A percentile compares a stretch with the other conserved stretches of the same genome.
phyloP scores from a whole-genome alignment of 768 basidiomycete genomes.

The Kwoniella sp. region DNA sequence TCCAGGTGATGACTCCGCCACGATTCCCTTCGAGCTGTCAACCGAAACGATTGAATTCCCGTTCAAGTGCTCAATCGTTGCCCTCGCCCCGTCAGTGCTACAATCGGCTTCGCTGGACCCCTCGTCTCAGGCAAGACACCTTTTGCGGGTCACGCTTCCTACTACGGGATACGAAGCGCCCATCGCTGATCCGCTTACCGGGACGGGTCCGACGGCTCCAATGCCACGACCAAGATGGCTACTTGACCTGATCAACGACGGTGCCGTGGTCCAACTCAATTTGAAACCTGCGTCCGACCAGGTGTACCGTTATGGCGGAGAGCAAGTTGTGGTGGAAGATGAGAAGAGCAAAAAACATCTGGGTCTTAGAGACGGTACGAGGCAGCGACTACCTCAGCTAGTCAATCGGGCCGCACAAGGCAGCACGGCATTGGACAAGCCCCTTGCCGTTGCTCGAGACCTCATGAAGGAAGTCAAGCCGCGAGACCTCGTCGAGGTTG shows the following conservation, averaged over 20 bases:
- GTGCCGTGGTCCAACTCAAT: slow-evolving; percentile 59
- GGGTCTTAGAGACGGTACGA: slow-evolving; percentile 12
- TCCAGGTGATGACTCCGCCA: slow-evolving; percentile 17
- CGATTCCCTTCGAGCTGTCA: slow-evolving; percentile 29
- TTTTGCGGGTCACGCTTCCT: slow-evolving; percentile 72
- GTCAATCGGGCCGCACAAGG: slow-evolving; percentile 8
- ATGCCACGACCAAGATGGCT: slow-evolving; percentile 63
- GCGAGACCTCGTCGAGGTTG: neutral
- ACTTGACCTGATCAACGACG: slow-evolving; percentile 57
- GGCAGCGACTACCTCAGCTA: slow-evolving; percentile 25
- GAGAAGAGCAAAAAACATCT: slow-evolving; percentile 37
- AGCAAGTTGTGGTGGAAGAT: slow-evolving; percentile 50
- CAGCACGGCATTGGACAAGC: slow-evolving; percentile 19
- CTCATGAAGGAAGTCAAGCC: slow-evolving; percentile 9
- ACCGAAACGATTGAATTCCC: slow-evolving; percentile 29
- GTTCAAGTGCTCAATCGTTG: slow-evolving; percentile 59
- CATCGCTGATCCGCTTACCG: slow-evolving; percentile 72
- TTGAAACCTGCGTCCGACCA: slow-evolving; percentile 46
- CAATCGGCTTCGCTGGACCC: slow-evolving; percentile 59
- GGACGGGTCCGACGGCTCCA: slow-evolving; percentile 52
- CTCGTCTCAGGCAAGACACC: slow-evolving; percentile 60
- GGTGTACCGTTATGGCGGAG: slow-evolving; percentile 23
- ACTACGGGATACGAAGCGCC: slow-evolving; percentile 74
- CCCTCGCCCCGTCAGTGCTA: slow-evolving; percentile 74
- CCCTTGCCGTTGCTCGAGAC: slow-evolving; percentile 29